Conservation (phyloP, 345 rosid species). For the Rhizophora mangle region DNA sequence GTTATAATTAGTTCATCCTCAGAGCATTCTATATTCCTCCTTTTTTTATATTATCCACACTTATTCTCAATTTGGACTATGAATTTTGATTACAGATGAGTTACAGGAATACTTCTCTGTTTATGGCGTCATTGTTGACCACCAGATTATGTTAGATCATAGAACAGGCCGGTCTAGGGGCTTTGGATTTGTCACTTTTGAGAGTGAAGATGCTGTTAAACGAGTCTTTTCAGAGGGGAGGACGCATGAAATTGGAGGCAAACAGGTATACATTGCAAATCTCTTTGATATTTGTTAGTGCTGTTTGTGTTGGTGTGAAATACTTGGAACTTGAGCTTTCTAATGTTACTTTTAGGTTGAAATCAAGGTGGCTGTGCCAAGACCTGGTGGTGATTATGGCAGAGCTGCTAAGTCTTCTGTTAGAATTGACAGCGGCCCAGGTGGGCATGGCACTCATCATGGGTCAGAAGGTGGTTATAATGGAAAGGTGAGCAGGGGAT, state of each 20-base stretch:
- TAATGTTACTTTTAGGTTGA: constrained; percentile 22
- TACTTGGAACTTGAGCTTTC: background rate
- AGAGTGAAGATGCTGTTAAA: constrained; percentile 29
- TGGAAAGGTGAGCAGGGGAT: constrained; percentile 23
- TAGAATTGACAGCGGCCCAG: constrained; percentile 8
- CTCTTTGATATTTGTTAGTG: background rate
- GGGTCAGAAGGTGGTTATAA: constrained; percentile 10
- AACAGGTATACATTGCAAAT: constrained; percentile 14
- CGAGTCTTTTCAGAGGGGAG: constrained; percentile 22
- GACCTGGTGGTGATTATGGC: constrained; percentile 17
- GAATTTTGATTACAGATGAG: constrained; percentile 18
- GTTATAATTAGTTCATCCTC: constrained; percentile 4
- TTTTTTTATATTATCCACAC: background rate
- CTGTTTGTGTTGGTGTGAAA: background rate
- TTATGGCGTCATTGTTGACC: constrained; percentile 26
- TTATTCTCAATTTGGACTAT: background rate
- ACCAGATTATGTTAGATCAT: constrained; percentile 33
- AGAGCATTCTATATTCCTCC: background rate
- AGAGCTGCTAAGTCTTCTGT: constrained; percentile 24
- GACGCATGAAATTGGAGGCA: constrained; percentile 31
- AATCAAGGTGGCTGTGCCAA: constrained; percentile 33
- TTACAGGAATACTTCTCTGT: constrained; percentile 25
- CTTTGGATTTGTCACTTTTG: constrained; percentile 36
- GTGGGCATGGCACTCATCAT: constrained; percentile 16
- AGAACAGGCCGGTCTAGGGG: constrained; percentile 36